phyloP scores from a whole-genome alignment of 805 yeast genomes.

The Limtongozyma cylindracea region DNA sequence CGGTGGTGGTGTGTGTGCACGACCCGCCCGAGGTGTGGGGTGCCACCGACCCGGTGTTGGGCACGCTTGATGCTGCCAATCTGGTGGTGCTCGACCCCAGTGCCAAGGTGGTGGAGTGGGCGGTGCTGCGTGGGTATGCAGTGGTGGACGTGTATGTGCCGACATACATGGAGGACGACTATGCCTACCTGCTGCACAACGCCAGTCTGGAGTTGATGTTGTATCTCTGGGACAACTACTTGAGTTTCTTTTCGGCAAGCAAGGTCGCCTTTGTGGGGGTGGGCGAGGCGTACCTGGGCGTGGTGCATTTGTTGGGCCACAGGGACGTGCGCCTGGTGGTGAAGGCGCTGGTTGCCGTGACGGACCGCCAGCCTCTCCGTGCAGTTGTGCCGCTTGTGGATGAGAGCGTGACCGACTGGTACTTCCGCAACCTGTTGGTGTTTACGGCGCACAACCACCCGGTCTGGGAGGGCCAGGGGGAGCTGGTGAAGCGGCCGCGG shows the following conservation, averaged over 20 bases:
- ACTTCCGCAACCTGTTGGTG: constrained; percentile 59
- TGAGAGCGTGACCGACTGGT: constrained; percentile 83
- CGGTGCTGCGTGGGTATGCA: constrained; percentile 33
- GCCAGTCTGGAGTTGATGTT: constrained; percentile 52
- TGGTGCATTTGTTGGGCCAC: constrained; percentile 74
- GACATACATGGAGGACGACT: constrained; percentile 6
- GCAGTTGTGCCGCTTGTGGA: constrained; percentile 73
- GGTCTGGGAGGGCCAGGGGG: constrained; percentile 42
- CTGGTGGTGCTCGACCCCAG: constrained; percentile 56
- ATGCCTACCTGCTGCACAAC: constrained; percentile 13
- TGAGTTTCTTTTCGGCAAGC: constrained; percentile 42
- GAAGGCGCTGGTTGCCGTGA: constrained; percentile 43
- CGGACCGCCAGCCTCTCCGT: constrained; percentile 43
- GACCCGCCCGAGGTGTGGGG: constrained; percentile 93
- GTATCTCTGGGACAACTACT: constrained; percentile 78
- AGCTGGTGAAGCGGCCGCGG: constrained; percentile 42
- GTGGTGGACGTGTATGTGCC: constrained; percentile 77
- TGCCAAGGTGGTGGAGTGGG: constrained; percentile 30
- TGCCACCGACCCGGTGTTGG: constrained; percentile 52
- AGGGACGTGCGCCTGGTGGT: constrained; percentile 39
- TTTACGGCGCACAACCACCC: constrained; percentile 54
- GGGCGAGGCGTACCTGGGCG: constrained; percentile 75
- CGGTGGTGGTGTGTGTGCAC: constrained; percentile 50
- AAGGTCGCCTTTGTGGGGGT: constrained; percentile 64
- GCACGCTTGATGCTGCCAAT: constrained; percentile 45